Base-by-base conservation (phyloP, 257 asterid genomes). In the Solanum pinnatisectum region DNA sequence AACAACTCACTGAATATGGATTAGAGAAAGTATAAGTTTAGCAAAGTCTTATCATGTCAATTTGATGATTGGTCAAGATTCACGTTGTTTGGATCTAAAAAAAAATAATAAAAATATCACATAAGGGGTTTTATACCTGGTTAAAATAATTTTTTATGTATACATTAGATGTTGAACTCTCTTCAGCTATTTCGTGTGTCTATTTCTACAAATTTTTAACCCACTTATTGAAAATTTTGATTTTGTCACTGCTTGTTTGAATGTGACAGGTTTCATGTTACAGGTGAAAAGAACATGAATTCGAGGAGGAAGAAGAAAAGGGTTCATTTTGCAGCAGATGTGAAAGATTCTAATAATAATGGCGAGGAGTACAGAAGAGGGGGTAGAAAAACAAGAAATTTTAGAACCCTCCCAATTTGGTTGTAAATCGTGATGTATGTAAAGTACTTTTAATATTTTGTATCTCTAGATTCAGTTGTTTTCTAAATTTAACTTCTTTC, bases 291-390 rank as follows among this genome's bases (percentile, higher is more conserved):
- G 92, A 94, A 88, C 15, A 74, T 37, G 65, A 85, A 68, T 79
- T 79, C 8, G 79, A 91, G 83, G 30, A 70, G 89, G 91, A 92
- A 88, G 89, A 91, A 88, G 88, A 95, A 93, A 89, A 90, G 68
- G 81, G 99, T 96, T 11, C 88, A 88, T 39, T 96, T 96, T 87
- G 97, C 98, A 1, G 95, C 93, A 4, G 96, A 94, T 44, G 96
- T 95, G 94, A 94, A 91, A 84, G 98, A 95, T 25, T 84, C 98
- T 3, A 90, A 79, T 8, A 90, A 92, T 12, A 88, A 93, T 67
- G 96, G 97, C 0, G 95, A 95, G 78, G 60, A 85, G 78, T 93
- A 93, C 93, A 88, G 98, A 86, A 92, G 88, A 71, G 67, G 68
- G 7, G 87, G 72, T 68, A 87, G 71, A 3, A 65, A 2, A 35